phyloP scores from a whole-genome alignment of 495 filamentous ascomycete species.

The Aspergillus diversus region DNA sequence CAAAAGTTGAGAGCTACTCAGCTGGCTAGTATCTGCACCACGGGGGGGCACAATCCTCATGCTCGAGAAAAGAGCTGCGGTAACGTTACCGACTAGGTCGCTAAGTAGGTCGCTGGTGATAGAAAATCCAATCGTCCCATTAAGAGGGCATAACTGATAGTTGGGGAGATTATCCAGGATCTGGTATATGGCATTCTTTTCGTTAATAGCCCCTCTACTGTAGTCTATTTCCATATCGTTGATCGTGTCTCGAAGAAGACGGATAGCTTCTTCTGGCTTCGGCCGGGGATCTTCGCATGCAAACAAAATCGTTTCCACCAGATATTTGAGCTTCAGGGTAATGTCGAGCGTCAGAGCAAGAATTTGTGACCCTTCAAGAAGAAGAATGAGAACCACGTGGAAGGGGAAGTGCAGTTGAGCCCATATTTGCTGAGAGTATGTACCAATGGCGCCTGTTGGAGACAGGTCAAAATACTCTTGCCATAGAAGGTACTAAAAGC shows the following conservation, averaged over 20 bases:
- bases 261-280: constrained; percentile 28
- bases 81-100: constrained; percentile 46
- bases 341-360: constrained; percentile 46
- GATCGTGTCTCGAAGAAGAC: constrained; percentile 43
- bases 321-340: constrained; percentile 43
- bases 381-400: constrained; percentile 65
- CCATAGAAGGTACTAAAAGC: constrained; percentile 65
- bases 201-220: constrained; percentile 38
- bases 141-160: constrained; percentile 34
- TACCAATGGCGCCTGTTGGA: constrained; percentile 44
- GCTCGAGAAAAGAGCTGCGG: constrained; percentile 46
- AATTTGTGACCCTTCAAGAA: constrained; percentile 60
- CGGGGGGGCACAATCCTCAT: constrained; percentile 45
- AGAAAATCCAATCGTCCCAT: constrained; percentile 23
- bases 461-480: constrained; percentile 73
- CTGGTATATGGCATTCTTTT: constrained; percentile 37
- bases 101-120: constrained; percentile 34
- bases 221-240: constrained; percentile 49
- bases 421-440: constrained; percentile 65
- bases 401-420: constrained; percentile 70
- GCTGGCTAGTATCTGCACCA: constrained; percentile 30
- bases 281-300: constrained; percentile 48
- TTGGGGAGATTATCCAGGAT: constrained; percentile 38
- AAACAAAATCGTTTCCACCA: constrained; percentile 43
- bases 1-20: constrained; percentile 38